Evolutionary conservation across 306 rosid genomes (phyloP).

Genomic region (Pachyrhizus erosus): DNA sequence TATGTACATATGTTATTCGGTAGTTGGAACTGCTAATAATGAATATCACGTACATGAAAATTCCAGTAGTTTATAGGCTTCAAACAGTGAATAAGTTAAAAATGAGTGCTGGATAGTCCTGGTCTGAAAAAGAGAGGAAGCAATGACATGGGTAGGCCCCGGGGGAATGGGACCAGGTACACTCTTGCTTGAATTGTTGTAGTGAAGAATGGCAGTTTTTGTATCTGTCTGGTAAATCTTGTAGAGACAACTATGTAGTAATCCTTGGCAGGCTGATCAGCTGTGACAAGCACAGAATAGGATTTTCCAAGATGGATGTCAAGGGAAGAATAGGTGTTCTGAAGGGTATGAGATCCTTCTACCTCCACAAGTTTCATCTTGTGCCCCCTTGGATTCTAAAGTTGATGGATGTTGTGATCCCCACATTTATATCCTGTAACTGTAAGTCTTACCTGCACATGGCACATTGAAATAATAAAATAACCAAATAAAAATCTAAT

Average conservation of each 20-base stretch:
- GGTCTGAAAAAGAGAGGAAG: conserved; percentile 69
- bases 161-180: conserved; percentile 67
- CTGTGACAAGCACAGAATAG: conserved; percentile 71
- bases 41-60: neutral
- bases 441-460: too few relatives aligned
- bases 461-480: neutral
- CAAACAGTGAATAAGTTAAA: neutral
- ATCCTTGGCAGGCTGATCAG: conserved; percentile 68
- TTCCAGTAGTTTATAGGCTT: neutral
- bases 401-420: too few relatives aligned
- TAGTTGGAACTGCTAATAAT: too few relatives aligned
- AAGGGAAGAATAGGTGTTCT: conserved; percentile 58
- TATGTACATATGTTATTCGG: too few relatives aligned
- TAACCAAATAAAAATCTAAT: too few relatives aligned
- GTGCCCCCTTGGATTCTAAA: conserved; percentile 75
- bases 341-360: conserved; percentile 80
- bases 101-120: conserved; percentile 66
- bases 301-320: conserved; percentile 83
- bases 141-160: conserved; percentile 64
- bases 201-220: conserved; percentile 75
- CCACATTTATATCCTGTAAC: too few relatives aligned
- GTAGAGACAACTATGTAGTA: conserved; percentile 68
- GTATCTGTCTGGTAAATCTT: conserved; percentile 57
- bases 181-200: conserved; percentile 57
- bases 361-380: conserved; percentile 67